These are phyloP conservation scores for Candida pseudoglaebosa DNA, from an alignment of 805 yeast genomes.

Conservation along the genomic window DNA sequence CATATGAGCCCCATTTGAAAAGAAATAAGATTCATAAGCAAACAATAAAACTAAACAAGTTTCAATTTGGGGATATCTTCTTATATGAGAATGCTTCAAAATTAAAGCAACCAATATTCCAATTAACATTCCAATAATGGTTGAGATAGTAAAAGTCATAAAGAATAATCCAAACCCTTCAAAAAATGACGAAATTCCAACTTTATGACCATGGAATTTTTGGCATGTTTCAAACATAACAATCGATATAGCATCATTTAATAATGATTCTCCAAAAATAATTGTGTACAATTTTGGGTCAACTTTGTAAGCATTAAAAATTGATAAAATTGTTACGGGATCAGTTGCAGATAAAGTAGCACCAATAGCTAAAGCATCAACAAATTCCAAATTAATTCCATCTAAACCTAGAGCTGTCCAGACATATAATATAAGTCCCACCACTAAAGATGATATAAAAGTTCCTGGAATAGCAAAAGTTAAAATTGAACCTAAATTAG, in stretches of 20 bases:
- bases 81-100: slow-evolving; percentile 85
- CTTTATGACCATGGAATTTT: slow-evolving; percentile 81
- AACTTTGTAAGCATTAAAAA: slow-evolving; percentile 95
- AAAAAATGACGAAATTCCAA: slow-evolving; percentile 71
- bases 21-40: slow-evolving; percentile 95
- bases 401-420: slow-evolving; percentile 94
- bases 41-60: slow-evolving; percentile 85
- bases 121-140: slow-evolving; percentile 81
- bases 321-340: slow-evolving; percentile 94
- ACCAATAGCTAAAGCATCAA: slow-evolving; percentile 96
- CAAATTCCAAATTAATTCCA: slow-evolving; percentile 82
- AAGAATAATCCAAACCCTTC: slow-evolving; percentile 92
- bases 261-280: slow-evolving; percentile 91
- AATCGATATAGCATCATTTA: slow-evolving; percentile 96
- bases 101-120: slow-evolving; percentile 88
- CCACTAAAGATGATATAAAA: slow-evolving; percentile 81
- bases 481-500: slow-evolving; percentile 84
- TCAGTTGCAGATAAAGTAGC: slow-evolving; percentile 98
- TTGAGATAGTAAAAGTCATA: slow-evolving; percentile 88
- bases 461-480: slow-evolving; percentile 98
- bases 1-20: slow-evolving; percentile 99
- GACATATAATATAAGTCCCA: slow-evolving; percentile 80
- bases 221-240: slow-evolving; percentile 99
- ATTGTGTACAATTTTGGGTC: slow-evolving; percentile 97
- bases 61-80: slow-evolving; percentile 96